phyloP scores from a whole-genome alignment of 129 eudicot genomes.

The Ambrosia artemisiifolia region DNA sequence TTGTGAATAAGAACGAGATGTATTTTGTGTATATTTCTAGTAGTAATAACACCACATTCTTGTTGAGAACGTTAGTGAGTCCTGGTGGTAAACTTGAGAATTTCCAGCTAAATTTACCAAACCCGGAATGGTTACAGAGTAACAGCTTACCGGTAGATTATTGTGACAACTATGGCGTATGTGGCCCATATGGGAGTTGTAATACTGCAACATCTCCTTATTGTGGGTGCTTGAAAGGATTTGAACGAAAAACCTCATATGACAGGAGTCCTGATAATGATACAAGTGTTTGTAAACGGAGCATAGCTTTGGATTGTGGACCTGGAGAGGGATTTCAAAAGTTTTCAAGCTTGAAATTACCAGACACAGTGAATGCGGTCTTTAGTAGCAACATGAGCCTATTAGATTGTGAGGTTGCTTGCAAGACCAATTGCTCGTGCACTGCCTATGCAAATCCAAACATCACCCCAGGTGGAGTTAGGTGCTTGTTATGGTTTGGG shows the following conservation, averaged over 20 bases:
- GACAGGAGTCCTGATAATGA: constrained; percentile 21
- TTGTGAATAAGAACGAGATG: constrained; percentile 10
- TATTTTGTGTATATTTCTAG: background rate
- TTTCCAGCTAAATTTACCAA: background rate
- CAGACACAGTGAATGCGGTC: constrained; percentile 22
- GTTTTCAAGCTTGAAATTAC: constrained; percentile 25
- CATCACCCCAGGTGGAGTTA: constrained; percentile 32
- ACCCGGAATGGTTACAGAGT: constrained; percentile 1
- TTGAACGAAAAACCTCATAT: constrained; percentile 13
- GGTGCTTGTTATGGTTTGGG: constrained; percentile 47
- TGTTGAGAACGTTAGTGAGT: background rate
- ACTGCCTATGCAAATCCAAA: constrained; percentile 31
- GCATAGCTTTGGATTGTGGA: constrained; percentile 20
- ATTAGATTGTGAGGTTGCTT: constrained; percentile 30
- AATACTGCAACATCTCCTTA: background rate
- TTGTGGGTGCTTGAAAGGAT: constrained; percentile 36
- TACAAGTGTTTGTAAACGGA: constrained; percentile 25
- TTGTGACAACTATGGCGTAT: constrained; percentile 19
- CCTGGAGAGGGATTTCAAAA: constrained; percentile 28
- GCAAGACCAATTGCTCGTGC: constrained; percentile 30
- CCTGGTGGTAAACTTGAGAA: constrained; percentile 14
- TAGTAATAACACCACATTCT: background rate
- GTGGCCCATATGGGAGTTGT: constrained; percentile 27
- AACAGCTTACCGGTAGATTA: constrained; percentile 6
- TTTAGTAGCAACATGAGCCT: background rate